Evolutionary conservation across 1,284 basidiomycete species (phyloP).

Genomic region (Hemileia vastatrix): DNA sequence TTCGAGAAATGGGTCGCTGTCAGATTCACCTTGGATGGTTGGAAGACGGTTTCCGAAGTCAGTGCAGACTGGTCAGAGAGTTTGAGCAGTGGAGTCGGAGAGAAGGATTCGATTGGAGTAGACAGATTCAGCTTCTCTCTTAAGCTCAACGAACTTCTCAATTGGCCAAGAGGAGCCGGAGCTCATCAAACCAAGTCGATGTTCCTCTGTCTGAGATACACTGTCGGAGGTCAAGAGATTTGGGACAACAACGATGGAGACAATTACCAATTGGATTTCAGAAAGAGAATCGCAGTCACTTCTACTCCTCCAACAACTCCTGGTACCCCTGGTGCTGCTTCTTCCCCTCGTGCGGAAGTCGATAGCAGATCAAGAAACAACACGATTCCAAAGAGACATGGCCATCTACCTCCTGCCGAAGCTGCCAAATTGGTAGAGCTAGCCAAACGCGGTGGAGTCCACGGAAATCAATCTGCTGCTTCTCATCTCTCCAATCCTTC

Average conservation of each 20-base stretch:
- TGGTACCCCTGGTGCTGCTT: slow-evolving; percentile 12
- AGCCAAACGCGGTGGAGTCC: slow-evolving; percentile 33
- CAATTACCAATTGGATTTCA: slow-evolving; percentile 62
- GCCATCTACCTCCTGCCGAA: slow-evolving; percentile 37
- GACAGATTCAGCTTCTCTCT: slow-evolving; percentile 55
- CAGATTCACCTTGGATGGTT: slow-evolving; percentile 84
- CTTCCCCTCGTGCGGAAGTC: slow-evolving; percentile 24
- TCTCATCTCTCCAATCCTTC: too few species aligned
- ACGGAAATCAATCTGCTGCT: slow-evolving; percentile 33
- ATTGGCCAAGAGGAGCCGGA: slow-evolving; percentile 51
- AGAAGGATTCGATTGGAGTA: too few species aligned
- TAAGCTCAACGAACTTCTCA: slow-evolving; percentile 54
- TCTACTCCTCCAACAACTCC: slow-evolving; percentile 37
- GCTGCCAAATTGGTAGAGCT: slow-evolving; percentile 31
- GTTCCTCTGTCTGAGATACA: slow-evolving; percentile 69
- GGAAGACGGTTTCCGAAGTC: slow-evolving; percentile 93
- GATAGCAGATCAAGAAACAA: slow-evolving; percentile 26
- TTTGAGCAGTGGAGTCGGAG: slow-evolving; percentile 52
- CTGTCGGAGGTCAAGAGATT: slow-evolving; percentile 60
- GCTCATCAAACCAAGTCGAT: slow-evolving; percentile 75
- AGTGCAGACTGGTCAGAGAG: slow-evolving; percentile 64
- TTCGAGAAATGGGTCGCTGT: slow-evolving; percentile 80
- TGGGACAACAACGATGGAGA: slow-evolving; percentile 84
- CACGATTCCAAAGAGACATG: slow-evolving; percentile 39
- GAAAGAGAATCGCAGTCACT: slow-evolving; percentile 29